These are phyloP conservation scores for Aspergillus sojae DNA, from an alignment of 2,329 filamentous ascomycete genomes.

Conservation along the genomic window DNA sequence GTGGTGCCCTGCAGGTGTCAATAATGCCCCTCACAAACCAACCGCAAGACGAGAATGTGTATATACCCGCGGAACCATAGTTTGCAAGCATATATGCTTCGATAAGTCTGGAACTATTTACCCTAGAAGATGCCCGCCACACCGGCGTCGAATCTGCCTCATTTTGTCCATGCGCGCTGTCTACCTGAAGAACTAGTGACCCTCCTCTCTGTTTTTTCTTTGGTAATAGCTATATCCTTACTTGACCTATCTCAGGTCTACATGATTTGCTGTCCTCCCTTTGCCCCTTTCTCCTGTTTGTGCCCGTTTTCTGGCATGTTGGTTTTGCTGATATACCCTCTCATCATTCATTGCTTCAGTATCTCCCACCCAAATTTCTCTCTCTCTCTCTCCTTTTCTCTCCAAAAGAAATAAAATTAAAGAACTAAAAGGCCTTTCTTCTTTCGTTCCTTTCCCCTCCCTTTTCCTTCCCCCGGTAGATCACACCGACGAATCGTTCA, in stretches of 20 bases:
- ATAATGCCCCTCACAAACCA: background rate
- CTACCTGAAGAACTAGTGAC: background rate
- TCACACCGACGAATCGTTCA: constrained; percentile 58
- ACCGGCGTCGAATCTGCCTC: background rate
- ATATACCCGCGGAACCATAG: too few species aligned
- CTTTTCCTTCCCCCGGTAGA: constrained; percentile 41
- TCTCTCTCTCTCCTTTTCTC: too few species aligned
- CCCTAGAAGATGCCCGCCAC: background rate
- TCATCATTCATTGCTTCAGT: background rate
- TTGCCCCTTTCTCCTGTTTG: background rate
- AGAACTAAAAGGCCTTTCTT: too few species aligned
- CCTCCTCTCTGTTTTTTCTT: background rate
- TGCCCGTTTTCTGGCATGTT: background rate
- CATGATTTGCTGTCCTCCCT: background rate
- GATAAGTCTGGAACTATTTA: background rate
- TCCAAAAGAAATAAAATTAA: too few species aligned
- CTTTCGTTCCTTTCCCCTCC: too few species aligned
- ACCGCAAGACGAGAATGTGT: background rate
- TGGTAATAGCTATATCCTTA: background rate
- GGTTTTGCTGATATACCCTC: background rate
- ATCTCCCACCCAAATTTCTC: too few species aligned
- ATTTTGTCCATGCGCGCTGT: background rate
- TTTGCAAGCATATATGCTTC: background rate
- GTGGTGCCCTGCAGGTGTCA: background rate
- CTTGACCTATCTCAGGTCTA: background rate